These are phyloP conservation scores for Anaeromyces robustus DNA, from an alignment of 192 early-diverging fungal genomes.

Conservation along the genomic window DNA sequence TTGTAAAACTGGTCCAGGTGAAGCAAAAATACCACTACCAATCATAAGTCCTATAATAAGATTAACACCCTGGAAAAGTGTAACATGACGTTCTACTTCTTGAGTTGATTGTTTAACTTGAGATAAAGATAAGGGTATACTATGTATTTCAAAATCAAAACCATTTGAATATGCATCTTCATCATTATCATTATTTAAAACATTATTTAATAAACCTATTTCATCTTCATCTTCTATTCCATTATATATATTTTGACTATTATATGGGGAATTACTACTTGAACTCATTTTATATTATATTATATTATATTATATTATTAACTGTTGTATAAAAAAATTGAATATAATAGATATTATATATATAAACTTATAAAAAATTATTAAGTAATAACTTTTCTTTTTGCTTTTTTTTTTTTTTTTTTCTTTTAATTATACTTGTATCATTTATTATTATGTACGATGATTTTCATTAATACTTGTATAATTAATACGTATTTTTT, in stretches of 20 bases:
- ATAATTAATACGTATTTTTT: too few species aligned
- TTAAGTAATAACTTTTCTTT: too few species aligned
- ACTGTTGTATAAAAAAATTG: too few species aligned
- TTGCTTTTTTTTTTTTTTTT: too few species aligned
- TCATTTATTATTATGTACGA: too few species aligned
- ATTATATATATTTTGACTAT: not conserved
- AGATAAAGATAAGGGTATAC: not conserved
- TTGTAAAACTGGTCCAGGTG: constrained; percentile 52
- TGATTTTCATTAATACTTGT: too few species aligned
- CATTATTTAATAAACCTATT: not conserved
- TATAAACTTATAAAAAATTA: too few species aligned
- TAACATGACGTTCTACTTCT: not conserved
- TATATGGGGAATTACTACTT: not conserved
- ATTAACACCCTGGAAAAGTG: constrained; percentile 28
- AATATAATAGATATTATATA: too few species aligned
- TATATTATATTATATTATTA: too few species aligned
- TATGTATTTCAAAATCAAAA: not conserved
- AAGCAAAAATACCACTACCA: constrained; percentile 66
- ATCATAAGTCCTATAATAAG: constrained; percentile 63
- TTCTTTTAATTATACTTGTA: too few species aligned
- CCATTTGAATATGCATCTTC: not conserved
- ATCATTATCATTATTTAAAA: not conserved
- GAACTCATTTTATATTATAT: not conserved
- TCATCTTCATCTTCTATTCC: not conserved
- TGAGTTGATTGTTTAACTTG: not conserved